Evolutionary conservation across 2,329 filamentous ascomycete species (phyloP), one percentile per base, ranked within the genome.

Genomic region (Proliferodiscus dingleyae): DNA sequence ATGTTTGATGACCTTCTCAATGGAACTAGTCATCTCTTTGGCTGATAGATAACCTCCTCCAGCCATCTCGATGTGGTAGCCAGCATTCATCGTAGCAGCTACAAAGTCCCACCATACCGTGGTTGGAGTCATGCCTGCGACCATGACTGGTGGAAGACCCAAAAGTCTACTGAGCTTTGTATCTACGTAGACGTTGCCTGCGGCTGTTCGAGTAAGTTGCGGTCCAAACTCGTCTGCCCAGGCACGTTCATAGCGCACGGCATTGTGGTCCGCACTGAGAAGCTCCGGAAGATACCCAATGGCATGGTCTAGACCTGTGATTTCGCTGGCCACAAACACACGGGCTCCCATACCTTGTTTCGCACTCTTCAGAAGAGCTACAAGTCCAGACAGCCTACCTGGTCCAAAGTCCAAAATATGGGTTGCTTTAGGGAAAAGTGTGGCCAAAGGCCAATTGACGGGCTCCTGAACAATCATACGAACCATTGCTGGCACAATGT

Each of bases 211-310:
- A 58, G 95, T 83, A 34, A 98, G 76, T 49, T 83, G 85, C n/a
- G 94, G 93, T 7, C 91, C 90, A 64, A 93, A 89, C 66, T 96
- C 90, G 68, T 94, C 94, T 46, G 98, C 89, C 94, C 94, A 98
- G 68, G 98, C 89, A 23, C 89, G 85, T 39, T 93, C 91, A 65
- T 89, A 97, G 66, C 90, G 93, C 61, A 98, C 85, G 4, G 93
- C 90, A 61, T 96, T 82, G 63, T 96, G 88, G 61, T 90, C 89
- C 64, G 98, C 93, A 46, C 93, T 91, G 60, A 98, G 98, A 41
- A 98, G 77, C 70, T 98, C 93, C 2, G 91, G 86, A 75, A 97
- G 98, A 75, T 96, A 98, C 45, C 93, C 93, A 51, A 98, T 85
- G 67, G 97, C 93, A 23, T 78, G 75, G 49, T 94, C 85, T 16